phyloP scores from a whole-genome alignment of 192 early-diverging fungal species.

The Helicostylum pulchrum region DNA sequence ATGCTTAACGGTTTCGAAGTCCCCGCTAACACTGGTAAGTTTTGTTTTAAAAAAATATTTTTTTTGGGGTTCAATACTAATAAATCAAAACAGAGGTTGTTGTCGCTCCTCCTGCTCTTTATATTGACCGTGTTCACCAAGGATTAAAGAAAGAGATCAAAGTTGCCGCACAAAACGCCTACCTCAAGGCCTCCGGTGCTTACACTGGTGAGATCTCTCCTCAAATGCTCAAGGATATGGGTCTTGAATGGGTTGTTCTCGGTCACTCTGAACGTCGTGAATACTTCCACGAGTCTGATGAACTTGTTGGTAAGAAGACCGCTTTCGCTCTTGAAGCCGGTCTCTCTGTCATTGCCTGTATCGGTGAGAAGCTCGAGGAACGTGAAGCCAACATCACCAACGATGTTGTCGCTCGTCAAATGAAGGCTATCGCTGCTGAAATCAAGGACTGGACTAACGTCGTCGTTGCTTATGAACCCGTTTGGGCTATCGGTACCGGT shows the following conservation, averaged over 20 bases:
- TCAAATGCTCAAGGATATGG: conserved; percentile 95
- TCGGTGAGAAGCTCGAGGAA: conserved; percentile 95
- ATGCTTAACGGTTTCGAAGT: conserved; percentile 71
- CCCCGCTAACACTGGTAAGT: conserved; percentile 68
- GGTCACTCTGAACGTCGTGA: conserved; percentile 99
- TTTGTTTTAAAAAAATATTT: not conserved
- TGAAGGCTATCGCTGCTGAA: conserved; percentile 76
- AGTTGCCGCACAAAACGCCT: conserved; percentile 97
- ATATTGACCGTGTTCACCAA: conserved; percentile 78
- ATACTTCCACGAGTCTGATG: conserved; percentile 84
- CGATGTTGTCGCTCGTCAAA: conserved; percentile 85
- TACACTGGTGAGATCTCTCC: conserved; percentile 96
- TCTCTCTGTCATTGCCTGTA: conserved; percentile 91
- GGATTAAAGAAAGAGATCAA: conserved; percentile 77
- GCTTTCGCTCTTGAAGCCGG: conserved; percentile 84
- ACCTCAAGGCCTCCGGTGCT: conserved; percentile 81
- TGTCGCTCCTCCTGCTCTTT: conserved; percentile 90
- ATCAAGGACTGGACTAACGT: conserved; percentile 89
- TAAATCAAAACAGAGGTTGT: conserved; percentile 82
- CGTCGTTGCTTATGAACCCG: conserved; percentile 99
- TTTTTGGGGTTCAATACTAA: not conserved
- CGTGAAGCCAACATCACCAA: conserved; percentile 87
- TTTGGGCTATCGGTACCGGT: conserved; percentile 99
- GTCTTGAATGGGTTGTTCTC: conserved; percentile 93
- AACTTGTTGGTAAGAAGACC: conserved; percentile 87